phyloP scores from a whole-genome alignment of 768 basidiomycete genomes.

The Tricholoma sp. region DNA sequence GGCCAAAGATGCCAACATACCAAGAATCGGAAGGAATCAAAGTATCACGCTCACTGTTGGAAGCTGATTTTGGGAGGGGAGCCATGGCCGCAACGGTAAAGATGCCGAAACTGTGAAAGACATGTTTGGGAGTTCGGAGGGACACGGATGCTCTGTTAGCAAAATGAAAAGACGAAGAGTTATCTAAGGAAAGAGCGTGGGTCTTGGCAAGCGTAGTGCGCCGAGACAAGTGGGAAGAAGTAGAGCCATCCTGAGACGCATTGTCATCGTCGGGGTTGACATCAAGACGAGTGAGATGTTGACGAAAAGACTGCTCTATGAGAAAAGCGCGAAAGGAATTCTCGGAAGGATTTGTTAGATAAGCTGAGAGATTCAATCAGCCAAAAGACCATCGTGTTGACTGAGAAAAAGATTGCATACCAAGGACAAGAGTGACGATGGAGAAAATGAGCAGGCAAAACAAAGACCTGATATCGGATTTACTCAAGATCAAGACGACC shows the following conservation, averaged over 20 bases:
- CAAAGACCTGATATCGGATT: constrained; percentile 65
- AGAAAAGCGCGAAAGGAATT: constrained; percentile 91
- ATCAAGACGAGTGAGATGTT: constrained; percentile 84
- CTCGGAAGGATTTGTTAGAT: constrained; percentile 92
- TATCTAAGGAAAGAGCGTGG: constrained; percentile 27
- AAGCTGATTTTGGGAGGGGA: constrained; percentile 42
- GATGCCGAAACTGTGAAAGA: constrained; percentile 81
- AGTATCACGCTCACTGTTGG: constrained; percentile 36
- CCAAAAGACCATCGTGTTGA: no score
- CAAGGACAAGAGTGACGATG: constrained; percentile 67
- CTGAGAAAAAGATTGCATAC: constrained; percentile 36
- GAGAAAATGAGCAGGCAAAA: constrained; percentile 65
- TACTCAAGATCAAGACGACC: constrained; percentile 44
- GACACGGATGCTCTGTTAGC: constrained; percentile 90
- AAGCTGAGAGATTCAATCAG: constrained; percentile 47
- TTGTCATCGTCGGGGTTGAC: constrained; percentile 55
- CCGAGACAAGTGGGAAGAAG: constrained; percentile 18
- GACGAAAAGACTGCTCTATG: constrained; percentile 96
- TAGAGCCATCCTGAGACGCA: constrained; percentile 21
- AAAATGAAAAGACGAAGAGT: constrained; percentile 69
- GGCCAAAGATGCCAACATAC: constrained; percentile 89
- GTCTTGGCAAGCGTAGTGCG: constrained; percentile 22
- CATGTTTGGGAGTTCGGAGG: constrained; percentile 84
- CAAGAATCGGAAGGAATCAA: constrained; percentile 70
- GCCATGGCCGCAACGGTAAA: constrained; percentile 82